These are phyloP conservation scores for Linnemannia hyalina DNA, from an alignment of 192 early-diverging fungal species.

Conservation along the genomic window DNA sequence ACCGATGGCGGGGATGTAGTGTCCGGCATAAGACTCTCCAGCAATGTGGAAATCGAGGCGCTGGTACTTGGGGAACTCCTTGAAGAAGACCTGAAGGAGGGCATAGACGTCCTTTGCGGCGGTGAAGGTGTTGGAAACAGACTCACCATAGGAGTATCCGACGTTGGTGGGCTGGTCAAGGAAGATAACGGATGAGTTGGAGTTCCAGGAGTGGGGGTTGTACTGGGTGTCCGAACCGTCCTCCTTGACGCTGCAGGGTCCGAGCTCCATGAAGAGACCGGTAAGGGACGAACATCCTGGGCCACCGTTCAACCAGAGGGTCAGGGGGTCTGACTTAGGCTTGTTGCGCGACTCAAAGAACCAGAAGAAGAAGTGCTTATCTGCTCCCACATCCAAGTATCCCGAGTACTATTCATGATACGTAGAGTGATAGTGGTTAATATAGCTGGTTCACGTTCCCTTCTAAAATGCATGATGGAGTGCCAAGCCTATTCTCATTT, in stretches of 20 bases:
- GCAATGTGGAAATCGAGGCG: slow-evolving; percentile 86
- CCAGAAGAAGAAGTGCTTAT: slow-evolving; percentile 94
- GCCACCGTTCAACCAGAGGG: slow-evolving; percentile 87
- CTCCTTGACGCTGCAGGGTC: slow-evolving; percentile 87
- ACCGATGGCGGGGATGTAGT: slow-evolving; percentile 95
- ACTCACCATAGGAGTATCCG: slow-evolving; percentile 89
- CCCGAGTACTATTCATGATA: slow-evolving; percentile 73
- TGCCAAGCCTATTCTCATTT: background rate
- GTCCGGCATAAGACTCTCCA: slow-evolving; percentile 91
- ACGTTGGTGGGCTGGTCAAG: slow-evolving; percentile 93
- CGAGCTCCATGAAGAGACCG: slow-evolving; percentile 86
- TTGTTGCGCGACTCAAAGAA: slow-evolving; percentile 94
- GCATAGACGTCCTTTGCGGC: slow-evolving; percentile 92
- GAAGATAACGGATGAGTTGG: slow-evolving; percentile 88
- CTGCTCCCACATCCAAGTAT: slow-evolving; percentile 75
- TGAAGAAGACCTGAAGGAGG: slow-evolving; percentile 94
- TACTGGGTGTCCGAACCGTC: slow-evolving; percentile 74
- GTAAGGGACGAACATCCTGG: slow-evolving; percentile 88
- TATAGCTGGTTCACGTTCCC: background rate
- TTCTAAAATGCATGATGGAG: background rate
- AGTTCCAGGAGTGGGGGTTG: slow-evolving; percentile 92
- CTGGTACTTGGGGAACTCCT: slow-evolving; percentile 87
- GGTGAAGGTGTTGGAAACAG: slow-evolving; percentile 77
- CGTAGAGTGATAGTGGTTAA: background rate
- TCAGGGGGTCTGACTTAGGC: slow-evolving; percentile 79